These are phyloP conservation scores for Candida patagonica DNA, from an alignment of 805 yeast genomes.

Conservation along the genomic window DNA sequence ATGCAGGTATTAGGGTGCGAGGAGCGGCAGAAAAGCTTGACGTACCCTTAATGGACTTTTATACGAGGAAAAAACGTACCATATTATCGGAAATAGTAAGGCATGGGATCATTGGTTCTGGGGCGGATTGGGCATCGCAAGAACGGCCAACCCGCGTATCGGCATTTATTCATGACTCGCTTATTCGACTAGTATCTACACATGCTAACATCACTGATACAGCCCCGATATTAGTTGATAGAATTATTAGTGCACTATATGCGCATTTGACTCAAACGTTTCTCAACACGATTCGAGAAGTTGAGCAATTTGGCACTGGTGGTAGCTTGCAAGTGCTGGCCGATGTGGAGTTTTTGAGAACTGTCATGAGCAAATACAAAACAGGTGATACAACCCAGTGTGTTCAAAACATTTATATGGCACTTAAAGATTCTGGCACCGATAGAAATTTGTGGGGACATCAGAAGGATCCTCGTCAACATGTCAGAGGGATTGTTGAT, in stretches of 20 bases:
- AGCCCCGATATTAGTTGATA: constrained; percentile 37
- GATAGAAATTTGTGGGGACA: constrained; percentile 22
- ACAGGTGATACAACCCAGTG: constrained; percentile 19
- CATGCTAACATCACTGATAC: constrained; percentile 44
- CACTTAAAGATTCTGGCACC: constrained; percentile 22
- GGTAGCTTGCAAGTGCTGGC: constrained; percentile 44
- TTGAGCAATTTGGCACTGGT: constrained; percentile 37
- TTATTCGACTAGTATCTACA: constrained; percentile 41
- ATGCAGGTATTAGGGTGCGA: constrained; percentile 37
- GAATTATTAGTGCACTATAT: constrained; percentile 38
- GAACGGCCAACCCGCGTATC: constrained; percentile 21
- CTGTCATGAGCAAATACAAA: constrained; percentile 22
- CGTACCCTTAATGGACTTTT: constrained; percentile 44
- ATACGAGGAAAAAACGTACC: constrained; percentile 40
- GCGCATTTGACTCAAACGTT: constrained; percentile 32
- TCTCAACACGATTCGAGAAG: constrained; percentile 33
- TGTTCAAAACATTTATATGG: constrained; percentile 22
- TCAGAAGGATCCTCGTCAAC: constrained; percentile 20
- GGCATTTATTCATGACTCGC: constrained; percentile 38
- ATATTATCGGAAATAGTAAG: constrained; percentile 33
- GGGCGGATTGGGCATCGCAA: constrained; percentile 35
- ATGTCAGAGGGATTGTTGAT: constrained; percentile 16
- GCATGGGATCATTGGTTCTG: constrained; percentile 30
- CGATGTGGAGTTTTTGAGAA: constrained; percentile 45
- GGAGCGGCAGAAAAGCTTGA: constrained; percentile 41